Conservation (phyloP, 148 eudicot genomes). For the Linanthus parryae region DNA sequence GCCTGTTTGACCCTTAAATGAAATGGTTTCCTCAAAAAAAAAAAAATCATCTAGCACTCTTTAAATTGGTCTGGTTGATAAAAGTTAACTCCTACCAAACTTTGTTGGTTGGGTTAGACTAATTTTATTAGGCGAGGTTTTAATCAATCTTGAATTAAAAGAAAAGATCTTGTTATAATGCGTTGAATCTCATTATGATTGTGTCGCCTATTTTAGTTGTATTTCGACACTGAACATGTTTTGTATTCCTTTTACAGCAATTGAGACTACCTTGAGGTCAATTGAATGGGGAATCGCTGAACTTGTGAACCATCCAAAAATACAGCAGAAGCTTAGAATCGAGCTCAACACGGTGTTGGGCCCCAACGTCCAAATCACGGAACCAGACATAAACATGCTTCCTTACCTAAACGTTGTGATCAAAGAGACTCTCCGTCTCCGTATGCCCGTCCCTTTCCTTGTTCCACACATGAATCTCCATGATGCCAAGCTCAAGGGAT, state of each 20-base stretch:
- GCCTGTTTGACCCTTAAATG: no score
- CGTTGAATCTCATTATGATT: no score
- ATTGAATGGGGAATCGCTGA: conserved; percentile 89
- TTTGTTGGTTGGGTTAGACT: no score
- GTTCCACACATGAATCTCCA: conserved; percentile 94
- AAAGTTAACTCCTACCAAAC: no score
- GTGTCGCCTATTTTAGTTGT: no score
- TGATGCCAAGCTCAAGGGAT: conserved; percentile 58
- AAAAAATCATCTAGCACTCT: no score
- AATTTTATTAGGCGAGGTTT: no score
- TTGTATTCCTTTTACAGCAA: conserved; percentile 40
- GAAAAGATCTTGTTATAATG: no score
- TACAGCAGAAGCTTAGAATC: conserved; percentile 58
- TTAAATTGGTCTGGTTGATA: no score
- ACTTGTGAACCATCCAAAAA: conserved; percentile 70
- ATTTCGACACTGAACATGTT: no score
- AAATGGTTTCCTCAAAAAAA: no score
- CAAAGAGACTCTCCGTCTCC: conserved; percentile 69
- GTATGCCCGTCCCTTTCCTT: conserved; percentile 74
- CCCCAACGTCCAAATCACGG: conserved; percentile 50
- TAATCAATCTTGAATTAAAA: no score
- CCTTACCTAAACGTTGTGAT: conserved; percentile 81
- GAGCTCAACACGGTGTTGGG: conserved; percentile 64
- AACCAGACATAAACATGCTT: conserved; percentile 58
- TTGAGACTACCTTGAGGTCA: conserved; percentile 86